Evolutionary conservation across 2,329 filamentous ascomycete species (phyloP), one percentile per base, ranked within the genome.

Genomic region (Penicillium sumatraense): DNA sequence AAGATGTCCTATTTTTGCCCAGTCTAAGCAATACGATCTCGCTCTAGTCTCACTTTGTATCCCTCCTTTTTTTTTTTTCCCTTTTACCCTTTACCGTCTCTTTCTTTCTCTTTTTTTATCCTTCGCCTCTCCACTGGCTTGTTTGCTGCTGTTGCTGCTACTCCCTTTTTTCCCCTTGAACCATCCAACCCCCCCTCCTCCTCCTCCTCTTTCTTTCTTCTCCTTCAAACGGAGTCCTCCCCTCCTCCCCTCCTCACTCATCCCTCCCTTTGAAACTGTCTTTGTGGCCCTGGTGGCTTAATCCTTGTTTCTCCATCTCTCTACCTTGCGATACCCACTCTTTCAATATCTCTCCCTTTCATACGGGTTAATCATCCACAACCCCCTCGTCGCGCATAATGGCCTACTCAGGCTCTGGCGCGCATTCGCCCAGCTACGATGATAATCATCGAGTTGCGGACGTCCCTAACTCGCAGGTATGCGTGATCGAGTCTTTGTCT

Each of bases 391-490:
- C 42, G 53, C 58, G 38, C 45, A 79, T 66, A 73, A 86, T 86
- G 84, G 87, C 87, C 68, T 89, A 89, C 75, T 83, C 85, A 75
- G 83, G 84, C 71, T 75, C 78, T 68, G 80, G 67, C 51, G 60
- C 58, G 52, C 64, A 82, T 57, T 77, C 79, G 71, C 77, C 74
- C 59, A 57, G 53, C 48, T 80, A 84, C 62, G 83, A 83, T 53
- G 88, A 86, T 63, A 80, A 84, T 65, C 87, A 90, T 71, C 82
- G 81, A 56, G 75, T 21, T 68, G 86, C 89, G 69, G 87, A 91
- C 69, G 79, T 90, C 29, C 83, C 85, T 35, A 56, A 57, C 56
- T 82, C 82, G 56, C 80, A 79, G 68, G 88, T 90, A 81, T 79
- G 86, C 36, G 23, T 40, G 8, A 40, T 4, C 11, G 8, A 18